These are phyloP conservation scores for Pleoardoris graminearum DNA, from an alignment of 2,329 filamentous ascomycete genomes.

Conservation along the genomic window DNA sequence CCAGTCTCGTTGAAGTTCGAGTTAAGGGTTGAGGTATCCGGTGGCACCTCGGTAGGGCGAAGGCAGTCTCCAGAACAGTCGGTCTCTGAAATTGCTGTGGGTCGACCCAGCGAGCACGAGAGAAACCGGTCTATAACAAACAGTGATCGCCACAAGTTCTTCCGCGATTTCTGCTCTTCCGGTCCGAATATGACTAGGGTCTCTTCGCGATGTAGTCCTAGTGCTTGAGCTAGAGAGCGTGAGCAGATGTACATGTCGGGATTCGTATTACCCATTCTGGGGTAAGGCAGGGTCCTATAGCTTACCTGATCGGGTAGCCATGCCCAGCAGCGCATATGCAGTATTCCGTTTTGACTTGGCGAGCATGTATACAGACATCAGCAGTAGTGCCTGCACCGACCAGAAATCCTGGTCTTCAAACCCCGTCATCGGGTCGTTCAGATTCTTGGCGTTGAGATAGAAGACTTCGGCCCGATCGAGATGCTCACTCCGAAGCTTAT, in stretches of 20 bases:
- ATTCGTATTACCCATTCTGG: too few relatives aligned
- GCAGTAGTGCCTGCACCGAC: constrained; percentile 64
- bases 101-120: constrained; percentile 64
- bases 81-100: constrained; percentile 63
- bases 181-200: constrained; percentile 58
- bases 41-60: constrained; percentile 31
- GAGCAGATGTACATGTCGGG: too few relatives aligned
- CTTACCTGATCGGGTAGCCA: constrained; percentile 58
- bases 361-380: constrained; percentile 69
- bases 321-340: constrained; percentile 65
- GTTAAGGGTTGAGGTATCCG: constrained; percentile 19
- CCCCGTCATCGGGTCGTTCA: constrained; percentile 54
- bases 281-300: too few relatives aligned
- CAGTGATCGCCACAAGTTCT: constrained; percentile 66
- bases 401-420: constrained; percentile 67
- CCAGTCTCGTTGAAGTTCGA: constrained; percentile 40
- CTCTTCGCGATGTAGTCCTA: constrained; percentile 66
- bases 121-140: constrained; percentile 68
- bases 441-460: constrained; percentile 61
- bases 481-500: constrained; percentile 54
- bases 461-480: constrained; percentile 64
- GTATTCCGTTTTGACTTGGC: constrained; percentile 64
- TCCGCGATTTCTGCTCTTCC: constrained; percentile 54
- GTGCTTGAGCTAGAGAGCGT: constrained; percentile 53
- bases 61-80: constrained; percentile 61